phyloP scores from a whole-genome alignment of 139 green algal species.

The Picochlorum sp. region DNA sequence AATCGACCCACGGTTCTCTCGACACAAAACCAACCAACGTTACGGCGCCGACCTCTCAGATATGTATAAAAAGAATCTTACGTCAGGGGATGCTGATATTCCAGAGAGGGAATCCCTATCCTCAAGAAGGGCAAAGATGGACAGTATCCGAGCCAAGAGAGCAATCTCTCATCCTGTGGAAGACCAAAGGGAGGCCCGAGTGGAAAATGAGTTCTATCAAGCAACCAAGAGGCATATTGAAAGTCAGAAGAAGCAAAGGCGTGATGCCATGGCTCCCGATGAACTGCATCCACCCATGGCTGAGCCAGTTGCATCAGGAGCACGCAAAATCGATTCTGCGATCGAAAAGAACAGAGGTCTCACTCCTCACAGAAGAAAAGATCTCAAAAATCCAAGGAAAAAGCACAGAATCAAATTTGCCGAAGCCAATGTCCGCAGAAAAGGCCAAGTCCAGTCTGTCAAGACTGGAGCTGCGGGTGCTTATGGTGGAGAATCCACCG shows the following conservation, averaged over 20 bases:
- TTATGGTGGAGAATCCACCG: conserved; percentile 91
- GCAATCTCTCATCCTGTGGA: conserved; percentile 16
- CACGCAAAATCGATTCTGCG: conserved; percentile 53
- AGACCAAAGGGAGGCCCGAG: conserved; percentile 13
- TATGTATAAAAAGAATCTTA: conserved; percentile 14
- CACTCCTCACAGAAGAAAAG: conserved; percentile 85
- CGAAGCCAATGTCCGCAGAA: conserved; percentile 69
- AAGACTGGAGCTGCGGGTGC: conserved; percentile 17
- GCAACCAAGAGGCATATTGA: conserved; percentile 23
- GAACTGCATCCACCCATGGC: conserved; percentile 44
- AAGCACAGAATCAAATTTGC: conserved; percentile 70
- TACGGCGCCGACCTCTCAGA: conserved; percentile 56
- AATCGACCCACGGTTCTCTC: conserved; percentile 43
- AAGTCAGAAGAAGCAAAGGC: conserved; percentile 48
- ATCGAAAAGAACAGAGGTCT: conserved; percentile 95
- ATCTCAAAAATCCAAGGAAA: conserved; percentile 90
- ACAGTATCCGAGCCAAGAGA: conserved; percentile 45
- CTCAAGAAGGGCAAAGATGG: conserved; percentile 61
- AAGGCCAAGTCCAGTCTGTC: conserved; percentile 78
- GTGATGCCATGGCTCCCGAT: conserved; percentile 21
- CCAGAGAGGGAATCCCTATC: conserved; percentile 47
- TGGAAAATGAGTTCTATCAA: conserved; percentile 71
- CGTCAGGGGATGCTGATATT: conserved; percentile 63
- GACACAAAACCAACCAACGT: conserved; percentile 43
- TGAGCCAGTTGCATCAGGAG: conserved; percentile 34